A percentile compares a stretch with the other conserved stretches of the same genome.
Conservation (phyloP, 1,139 yeast species). For the Debaryomyces sp. region DNA sequence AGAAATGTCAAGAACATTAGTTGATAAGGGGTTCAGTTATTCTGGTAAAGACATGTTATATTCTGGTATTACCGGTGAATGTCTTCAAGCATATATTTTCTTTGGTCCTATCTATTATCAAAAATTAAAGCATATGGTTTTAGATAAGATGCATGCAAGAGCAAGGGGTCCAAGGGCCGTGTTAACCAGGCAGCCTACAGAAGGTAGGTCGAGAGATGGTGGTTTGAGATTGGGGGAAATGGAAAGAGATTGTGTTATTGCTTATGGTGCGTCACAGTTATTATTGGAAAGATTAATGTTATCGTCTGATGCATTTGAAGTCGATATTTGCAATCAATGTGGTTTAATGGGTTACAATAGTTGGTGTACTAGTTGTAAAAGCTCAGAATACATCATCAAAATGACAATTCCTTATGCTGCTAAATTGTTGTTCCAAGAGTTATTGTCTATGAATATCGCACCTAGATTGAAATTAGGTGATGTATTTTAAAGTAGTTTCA, state of each 20-base stretch:
- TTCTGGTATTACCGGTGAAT: slow-evolving; percentile 98
- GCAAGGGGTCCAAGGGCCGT: slow-evolving; percentile 99
- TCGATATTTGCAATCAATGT: slow-evolving; percentile 90
- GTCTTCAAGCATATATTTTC: slow-evolving; percentile 95
- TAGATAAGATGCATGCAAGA: slow-evolving; percentile 99
- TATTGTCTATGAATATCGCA: slow-evolving; percentile 96
- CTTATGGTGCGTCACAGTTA: slow-evolving; percentile 97
- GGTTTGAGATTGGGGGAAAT: slow-evolving; percentile 98
- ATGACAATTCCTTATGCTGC: slow-evolving; percentile 99
- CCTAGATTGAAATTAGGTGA: slow-evolving; percentile 91
- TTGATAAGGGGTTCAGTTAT: slow-evolving; percentile 89
- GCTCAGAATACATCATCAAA: slow-evolving; percentile 80
- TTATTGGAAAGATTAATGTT: slow-evolving; percentile 93
- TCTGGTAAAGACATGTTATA: slow-evolving; percentile 98
- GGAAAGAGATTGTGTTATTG: slow-evolving; percentile 99
- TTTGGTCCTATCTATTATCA: slow-evolving; percentile 98
- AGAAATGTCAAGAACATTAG: slow-evolving; percentile 92
- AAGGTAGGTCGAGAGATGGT: slow-evolving; percentile 99
- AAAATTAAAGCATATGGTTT: slow-evolving; percentile 97
- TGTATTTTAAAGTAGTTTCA: slow-evolving; percentile 50
- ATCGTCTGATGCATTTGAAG: slow-evolving; percentile 97
- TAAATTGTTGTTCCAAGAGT: slow-evolving; percentile 90
- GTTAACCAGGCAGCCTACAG: slow-evolving; percentile 97
- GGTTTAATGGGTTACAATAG: slow-evolving; percentile 98
- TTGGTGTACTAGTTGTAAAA: slow-evolving; percentile 96